Percentiles rank a stretch among this genome's conserved stretches.
Conservation (phyloP, 2,329 filamentous ascomycete species). For the Penicillium occitanis region DNA sequence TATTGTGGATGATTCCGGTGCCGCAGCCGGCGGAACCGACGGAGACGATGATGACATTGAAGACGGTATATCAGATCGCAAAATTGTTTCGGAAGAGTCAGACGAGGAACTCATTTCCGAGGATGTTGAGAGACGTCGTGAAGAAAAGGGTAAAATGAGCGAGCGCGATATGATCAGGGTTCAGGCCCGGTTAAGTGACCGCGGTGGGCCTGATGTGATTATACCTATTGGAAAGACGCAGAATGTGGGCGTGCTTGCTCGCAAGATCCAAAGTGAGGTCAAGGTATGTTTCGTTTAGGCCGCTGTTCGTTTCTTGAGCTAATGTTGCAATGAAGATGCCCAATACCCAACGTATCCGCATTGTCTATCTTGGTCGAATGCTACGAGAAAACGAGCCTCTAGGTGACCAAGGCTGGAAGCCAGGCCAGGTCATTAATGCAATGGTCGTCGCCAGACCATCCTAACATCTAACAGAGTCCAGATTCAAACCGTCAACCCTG, state of each 20-base stretch:
- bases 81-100: slow-evolving; percentile 41
- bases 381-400: slow-evolving; percentile 68
- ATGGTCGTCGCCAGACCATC: slow-evolving; percentile 54
- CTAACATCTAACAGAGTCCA: background rate
- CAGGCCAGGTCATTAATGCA: slow-evolving; percentile 74
- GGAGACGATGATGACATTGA: slow-evolving; percentile 27
- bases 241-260: slow-evolving; percentile 62
- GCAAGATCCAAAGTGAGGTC: slow-evolving; percentile 63
- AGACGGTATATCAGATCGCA: slow-evolving; percentile 35
- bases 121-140: slow-evolving; percentile 45
- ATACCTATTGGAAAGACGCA: slow-evolving; percentile 61
- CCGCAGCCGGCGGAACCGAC: slow-evolving; percentile 26
- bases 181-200: slow-evolving; percentile 65
- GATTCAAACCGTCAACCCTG: too few species aligned
- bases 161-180: slow-evolving; percentile 59
- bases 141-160: slow-evolving; percentile 62
- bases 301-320: slow-evolving; percentile 1
- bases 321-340: slow-evolving; percentile 53
- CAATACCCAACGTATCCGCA: slow-evolving; percentile 60
- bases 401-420: slow-evolving; percentile 70
- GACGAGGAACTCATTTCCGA: slow-evolving; percentile 40
- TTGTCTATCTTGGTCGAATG: slow-evolving; percentile 79
- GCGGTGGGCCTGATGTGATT: slow-evolving; percentile 60
- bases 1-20: too few species aligned
- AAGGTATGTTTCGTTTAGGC: slow-evolving; percentile 51